Conservation (phyloP, 1,284 basidiomycete species). For the Ceratobasidium theobromae region DNA sequence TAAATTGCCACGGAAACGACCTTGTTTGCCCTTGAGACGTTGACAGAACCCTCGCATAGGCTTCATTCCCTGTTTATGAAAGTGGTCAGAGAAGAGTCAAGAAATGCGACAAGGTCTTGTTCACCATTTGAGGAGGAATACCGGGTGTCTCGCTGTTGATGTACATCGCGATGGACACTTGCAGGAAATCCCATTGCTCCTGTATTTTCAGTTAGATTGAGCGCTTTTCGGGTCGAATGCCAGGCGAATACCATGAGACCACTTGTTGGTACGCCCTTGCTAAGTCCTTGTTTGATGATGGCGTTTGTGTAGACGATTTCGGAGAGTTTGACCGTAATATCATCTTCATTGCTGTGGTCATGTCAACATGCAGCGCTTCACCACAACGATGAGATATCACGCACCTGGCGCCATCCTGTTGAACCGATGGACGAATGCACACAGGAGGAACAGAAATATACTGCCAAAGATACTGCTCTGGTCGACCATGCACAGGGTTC, state of each 20-base stretch:
- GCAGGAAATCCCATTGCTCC: constrained; percentile 99
- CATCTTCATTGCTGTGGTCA: constrained; percentile 85
- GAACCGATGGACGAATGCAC: constrained; percentile 95
- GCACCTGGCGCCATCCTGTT: constrained; percentile 84
- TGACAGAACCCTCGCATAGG: constrained; percentile 98
- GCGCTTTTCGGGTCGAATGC: constrained; percentile 9
- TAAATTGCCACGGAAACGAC: constrained; percentile 97
- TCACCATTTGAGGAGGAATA: constrained; percentile 68
- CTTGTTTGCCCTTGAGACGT: constrained; percentile 97
- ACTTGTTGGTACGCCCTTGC: constrained; percentile 84
- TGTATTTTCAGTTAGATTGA: constrained; percentile 40
- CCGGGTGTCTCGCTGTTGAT: constrained; percentile 98
- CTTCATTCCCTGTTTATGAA: constrained; percentile 62
- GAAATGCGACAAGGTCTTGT: constrained; percentile 9
- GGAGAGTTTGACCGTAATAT: constrained; percentile 94
- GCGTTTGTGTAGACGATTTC: constrained; percentile 97
- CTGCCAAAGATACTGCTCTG: constrained; percentile 99
- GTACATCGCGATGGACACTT: constrained; percentile 94
- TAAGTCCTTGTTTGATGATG: constrained; percentile 87
- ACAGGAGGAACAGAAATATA: constrained; percentile 98
- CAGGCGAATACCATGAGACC: constrained; percentile 74
- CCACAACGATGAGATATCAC: constrained; percentile 33
- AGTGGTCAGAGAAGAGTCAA: background rate
- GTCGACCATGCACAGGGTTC: constrained; percentile 85
- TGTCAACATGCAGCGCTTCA: background rate